Percentiles rank a stretch among this genome's conserved stretches.
These are phyloP conservation scores for Hanseniaspora meyeri DNA, from an alignment of 805 yeast genomes.

Conservation along the genomic window DNA sequence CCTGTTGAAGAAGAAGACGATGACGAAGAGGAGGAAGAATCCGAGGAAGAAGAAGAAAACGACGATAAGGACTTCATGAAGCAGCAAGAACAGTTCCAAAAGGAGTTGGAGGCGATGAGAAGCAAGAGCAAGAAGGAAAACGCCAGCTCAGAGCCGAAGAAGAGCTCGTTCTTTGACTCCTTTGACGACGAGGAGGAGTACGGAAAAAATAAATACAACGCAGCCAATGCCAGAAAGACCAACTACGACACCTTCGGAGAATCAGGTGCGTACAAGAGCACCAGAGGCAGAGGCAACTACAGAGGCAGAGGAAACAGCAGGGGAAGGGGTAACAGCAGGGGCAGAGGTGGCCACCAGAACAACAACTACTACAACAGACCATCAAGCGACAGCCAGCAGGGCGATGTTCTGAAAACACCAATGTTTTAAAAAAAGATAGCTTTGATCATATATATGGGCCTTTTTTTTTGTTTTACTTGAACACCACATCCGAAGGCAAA, in stretches of 20 bases:
- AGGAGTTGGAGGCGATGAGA: conserved; percentile 12
- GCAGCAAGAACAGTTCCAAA: conserved; percentile 9
- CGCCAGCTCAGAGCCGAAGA: neutral
- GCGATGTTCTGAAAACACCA: neutral
- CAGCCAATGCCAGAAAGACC: conserved; percentile 48
- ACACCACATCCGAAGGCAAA: conserved; percentile 53
- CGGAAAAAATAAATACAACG: conserved; percentile 15
- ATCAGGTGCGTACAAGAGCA: conserved; percentile 41
- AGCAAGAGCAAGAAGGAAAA: neutral
- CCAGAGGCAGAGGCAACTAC: conserved; percentile 31
- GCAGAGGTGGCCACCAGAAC: conserved; percentile 17
- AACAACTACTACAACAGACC: conserved; percentile 4
- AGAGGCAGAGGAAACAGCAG: conserved; percentile 30
- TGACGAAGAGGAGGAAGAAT: conserved; percentile 16
- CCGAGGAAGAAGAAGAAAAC: neutral
- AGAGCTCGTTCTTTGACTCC: conserved; percentile 10
- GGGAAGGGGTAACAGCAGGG: conserved; percentile 26
- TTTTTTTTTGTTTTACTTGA: conserved; percentile 26
- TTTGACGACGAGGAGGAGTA: conserved; percentile 18
- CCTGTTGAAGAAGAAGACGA: conserved; percentile 23
- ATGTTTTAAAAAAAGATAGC: neutral
- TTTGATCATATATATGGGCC: neutral
- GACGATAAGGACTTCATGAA: neutral
- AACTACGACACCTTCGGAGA: conserved; percentile 81
- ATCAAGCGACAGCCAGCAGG: neutral